A percentile compares a stretch with the other conserved stretches of the same genome.
These are phyloP conservation scores for Talaromyces atroroseus DNA, from an alignment of 2,329 filamentous ascomycete genomes.

Conservation along the genomic window DNA sequence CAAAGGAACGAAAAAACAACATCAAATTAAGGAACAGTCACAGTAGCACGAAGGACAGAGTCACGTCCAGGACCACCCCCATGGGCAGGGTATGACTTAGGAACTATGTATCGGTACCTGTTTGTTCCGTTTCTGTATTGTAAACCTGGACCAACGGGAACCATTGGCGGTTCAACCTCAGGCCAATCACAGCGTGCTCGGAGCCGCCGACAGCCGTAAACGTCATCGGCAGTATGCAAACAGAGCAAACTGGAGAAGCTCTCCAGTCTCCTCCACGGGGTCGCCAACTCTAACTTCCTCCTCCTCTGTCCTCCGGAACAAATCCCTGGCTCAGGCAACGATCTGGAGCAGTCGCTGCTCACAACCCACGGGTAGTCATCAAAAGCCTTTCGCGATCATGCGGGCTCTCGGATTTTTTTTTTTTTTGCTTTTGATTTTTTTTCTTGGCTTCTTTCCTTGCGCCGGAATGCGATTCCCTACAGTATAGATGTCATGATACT, in stretches of 20 bases:
- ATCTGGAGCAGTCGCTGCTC: not conserved
- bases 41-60: too few species aligned
- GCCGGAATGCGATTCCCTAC: not conserved
- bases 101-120: too few species aligned
- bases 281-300: not conserved
- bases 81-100: too few species aligned
- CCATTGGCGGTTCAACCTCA: not conserved
- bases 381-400: not conserved
- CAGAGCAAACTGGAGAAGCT: not conserved
- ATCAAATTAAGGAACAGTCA: too few species aligned
- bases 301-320: not conserved
- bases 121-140: too few species aligned
- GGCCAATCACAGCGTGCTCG: not conserved
- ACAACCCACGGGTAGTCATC: not conserved
- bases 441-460: not conserved
- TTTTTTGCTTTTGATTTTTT: too few species aligned
- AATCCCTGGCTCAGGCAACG: not conserved
- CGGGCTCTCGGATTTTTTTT: not conserved
- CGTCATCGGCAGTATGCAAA: not conserved
- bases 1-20: too few species aligned
- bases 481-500: not conserved
- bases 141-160: too few species aligned
- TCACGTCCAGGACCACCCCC: too few species aligned
- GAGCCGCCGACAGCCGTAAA: not conserved
- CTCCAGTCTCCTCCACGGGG: constrained; percentile 2